phyloP scores from a whole-genome alignment of 176 grass and related monocot genomes.

The Tillandsia fasciculata region DNA sequence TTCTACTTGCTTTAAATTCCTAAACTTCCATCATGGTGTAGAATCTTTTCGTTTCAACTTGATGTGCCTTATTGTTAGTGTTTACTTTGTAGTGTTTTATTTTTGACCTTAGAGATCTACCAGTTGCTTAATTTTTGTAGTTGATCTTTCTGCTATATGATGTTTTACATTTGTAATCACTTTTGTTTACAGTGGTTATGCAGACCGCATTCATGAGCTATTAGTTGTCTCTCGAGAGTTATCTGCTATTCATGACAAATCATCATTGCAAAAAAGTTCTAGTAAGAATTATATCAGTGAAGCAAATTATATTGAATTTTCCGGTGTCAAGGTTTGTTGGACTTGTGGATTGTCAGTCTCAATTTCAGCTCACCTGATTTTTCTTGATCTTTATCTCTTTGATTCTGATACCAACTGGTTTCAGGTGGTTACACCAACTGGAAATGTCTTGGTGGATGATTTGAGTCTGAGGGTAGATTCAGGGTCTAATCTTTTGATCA shows the following conservation, averaged over 20 bases:
- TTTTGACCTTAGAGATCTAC: neutral
- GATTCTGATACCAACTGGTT: slow-evolving; percentile 33
- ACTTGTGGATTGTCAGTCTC: slow-evolving; percentile 11
- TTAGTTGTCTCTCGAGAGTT: slow-evolving; percentile 77
- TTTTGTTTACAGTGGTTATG: slow-evolving; percentile 75
- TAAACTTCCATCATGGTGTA: neutral
- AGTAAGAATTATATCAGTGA: slow-evolving; percentile 75
- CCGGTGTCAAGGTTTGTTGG: slow-evolving; percentile 68
- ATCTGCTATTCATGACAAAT: slow-evolving; percentile 45
- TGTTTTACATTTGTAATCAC: neutral
- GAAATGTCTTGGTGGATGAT: slow-evolving; percentile 83
- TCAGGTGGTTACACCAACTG: slow-evolving; percentile 92
- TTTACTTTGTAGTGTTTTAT: neutral
- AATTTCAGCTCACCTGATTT: slow-evolving; percentile 4
- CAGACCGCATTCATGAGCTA: slow-evolving; percentile 85
- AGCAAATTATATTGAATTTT: slow-evolving; percentile 95
- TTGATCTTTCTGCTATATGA: slow-evolving; percentile 19
- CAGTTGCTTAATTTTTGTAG: neutral
- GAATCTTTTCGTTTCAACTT: neutral
- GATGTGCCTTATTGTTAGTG: neutral
- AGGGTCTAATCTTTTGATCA: slow-evolving; percentile 98
- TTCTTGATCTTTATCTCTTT: slow-evolving; percentile 3
- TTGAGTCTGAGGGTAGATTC: slow-evolving; percentile 81
- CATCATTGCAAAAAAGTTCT: slow-evolving; percentile 40
- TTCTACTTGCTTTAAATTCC: neutral